Conservation (phyloP, 2,329 filamentous ascomycete species). For the Botrytis galanthina region DNA sequence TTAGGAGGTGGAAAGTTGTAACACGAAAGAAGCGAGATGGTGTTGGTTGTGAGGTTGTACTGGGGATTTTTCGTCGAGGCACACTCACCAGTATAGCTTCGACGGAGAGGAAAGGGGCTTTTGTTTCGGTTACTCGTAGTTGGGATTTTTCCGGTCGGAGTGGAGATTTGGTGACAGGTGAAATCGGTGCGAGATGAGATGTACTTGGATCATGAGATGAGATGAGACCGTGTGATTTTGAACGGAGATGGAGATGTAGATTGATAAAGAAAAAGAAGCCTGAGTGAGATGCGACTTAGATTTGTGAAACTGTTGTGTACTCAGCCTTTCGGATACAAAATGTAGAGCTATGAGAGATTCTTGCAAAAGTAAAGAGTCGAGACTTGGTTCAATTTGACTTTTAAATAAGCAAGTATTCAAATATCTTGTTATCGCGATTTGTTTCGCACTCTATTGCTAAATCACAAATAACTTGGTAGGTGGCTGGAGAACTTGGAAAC, state of each 20-base stretch:
- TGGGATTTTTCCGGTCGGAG: not conserved
- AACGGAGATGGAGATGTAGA: not conserved
- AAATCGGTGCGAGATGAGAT: constrained; percentile 8
- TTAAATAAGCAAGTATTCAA: not conserved
- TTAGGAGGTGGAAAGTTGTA: not conserved
- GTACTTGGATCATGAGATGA: constrained; percentile 17
- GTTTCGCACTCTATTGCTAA: not conserved
- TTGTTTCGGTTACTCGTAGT: not conserved
- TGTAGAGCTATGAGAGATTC: not conserved
- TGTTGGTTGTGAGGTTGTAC: not conserved
- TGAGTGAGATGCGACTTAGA: constrained; percentile 5
- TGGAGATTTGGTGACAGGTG: not conserved
- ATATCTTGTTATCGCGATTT: not conserved
- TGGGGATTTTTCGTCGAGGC: not conserved
- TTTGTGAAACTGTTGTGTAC: not conserved
- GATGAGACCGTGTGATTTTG: constrained; percentile 13
- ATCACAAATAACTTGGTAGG: not conserved
- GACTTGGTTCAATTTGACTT: not conserved
- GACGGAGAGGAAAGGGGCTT: not conserved
- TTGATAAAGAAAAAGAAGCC: constrained; percentile 2
- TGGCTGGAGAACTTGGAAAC: not conserved
- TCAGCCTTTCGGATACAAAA: not conserved
- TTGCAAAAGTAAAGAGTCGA: not conserved
- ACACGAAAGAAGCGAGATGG: constrained; percentile 1
- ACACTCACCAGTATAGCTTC: not conserved